These are phyloP conservation scores for Alternaria sp. DNA, from an alignment of 2,329 filamentous ascomycete species.

Conservation along the genomic window DNA sequence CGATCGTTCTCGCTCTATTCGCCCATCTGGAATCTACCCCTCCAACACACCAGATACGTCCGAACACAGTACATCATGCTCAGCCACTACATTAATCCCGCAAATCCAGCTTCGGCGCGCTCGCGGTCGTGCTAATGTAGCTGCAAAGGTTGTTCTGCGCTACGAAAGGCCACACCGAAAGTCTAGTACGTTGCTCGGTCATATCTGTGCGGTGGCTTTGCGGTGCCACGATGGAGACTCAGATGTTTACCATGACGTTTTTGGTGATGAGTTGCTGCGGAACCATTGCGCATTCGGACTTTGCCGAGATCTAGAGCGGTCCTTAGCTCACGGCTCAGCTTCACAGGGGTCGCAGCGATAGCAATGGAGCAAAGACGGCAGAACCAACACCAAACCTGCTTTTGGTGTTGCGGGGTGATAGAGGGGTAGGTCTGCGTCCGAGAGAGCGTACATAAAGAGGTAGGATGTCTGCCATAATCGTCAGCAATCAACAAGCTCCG, in stretches of 20 bases:
- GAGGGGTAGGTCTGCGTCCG: background rate
- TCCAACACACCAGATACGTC: background rate
- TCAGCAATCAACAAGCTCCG: background rate
- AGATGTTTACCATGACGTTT: background rate
- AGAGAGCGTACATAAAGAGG: slow-evolving; percentile 4
- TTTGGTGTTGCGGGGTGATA: slow-evolving; percentile 9
- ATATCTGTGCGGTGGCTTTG: slow-evolving; percentile 1
- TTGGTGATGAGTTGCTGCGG: background rate
- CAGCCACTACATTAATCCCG: slow-evolving; percentile 1
- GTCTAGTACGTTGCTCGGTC: background rate
- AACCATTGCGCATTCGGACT: background rate
- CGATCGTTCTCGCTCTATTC: slow-evolving; percentile 4
- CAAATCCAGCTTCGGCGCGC: background rate
- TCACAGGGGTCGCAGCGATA: slow-evolving; percentile 9
- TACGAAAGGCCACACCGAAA: background rate
- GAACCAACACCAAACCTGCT: slow-evolving; percentile 5
- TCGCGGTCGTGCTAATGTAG: background rate
- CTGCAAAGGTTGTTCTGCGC: background rate
- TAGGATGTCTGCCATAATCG: background rate
- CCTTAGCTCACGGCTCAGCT: slow-evolving; percentile 7
- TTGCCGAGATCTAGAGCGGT: slow-evolving; percentile 13
- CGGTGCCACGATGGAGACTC: background rate
- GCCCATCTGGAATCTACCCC: background rate
- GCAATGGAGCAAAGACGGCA: background rate
- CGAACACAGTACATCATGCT: background rate